A percentile compares a stretch with the other conserved stretches of the same genome.
phyloP scores from a whole-genome alignment of 2,329 filamentous ascomycete genomes.

The Sphaerulina populicola region DNA sequence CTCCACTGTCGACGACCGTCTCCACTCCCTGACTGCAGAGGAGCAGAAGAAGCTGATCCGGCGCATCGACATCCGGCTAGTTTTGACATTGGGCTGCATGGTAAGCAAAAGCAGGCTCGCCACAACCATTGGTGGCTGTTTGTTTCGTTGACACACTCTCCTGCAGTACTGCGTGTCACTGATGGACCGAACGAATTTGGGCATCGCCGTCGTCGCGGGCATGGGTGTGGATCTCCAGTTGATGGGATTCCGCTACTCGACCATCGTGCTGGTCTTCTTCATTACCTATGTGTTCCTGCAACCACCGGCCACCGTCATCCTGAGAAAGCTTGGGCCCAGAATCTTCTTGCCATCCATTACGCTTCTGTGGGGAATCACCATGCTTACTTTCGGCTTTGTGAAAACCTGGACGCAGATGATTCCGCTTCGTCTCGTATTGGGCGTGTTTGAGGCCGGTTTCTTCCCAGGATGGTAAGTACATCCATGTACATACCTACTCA shows the following conservation, averaged over 20 bases:
- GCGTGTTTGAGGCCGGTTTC: conserved; percentile 49
- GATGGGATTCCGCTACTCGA: conserved; percentile 28
- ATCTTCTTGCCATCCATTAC: conserved; percentile 34
- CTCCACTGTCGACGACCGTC: conserved; percentile 22
- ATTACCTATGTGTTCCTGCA: conserved; percentile 65
- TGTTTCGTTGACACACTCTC: neutral
- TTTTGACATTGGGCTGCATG: conserved; percentile 39
- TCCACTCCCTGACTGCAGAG: conserved; percentile 44
- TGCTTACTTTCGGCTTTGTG: conserved; percentile 59
- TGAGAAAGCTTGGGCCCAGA: conserved; percentile 53
- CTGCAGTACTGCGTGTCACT: conserved; percentile 28
- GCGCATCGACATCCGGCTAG: conserved; percentile 55
- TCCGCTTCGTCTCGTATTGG: conserved; percentile 52
- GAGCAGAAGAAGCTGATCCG: conserved; percentile 62
- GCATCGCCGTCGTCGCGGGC: conserved; percentile 32
- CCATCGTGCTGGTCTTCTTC: conserved; percentile 63
- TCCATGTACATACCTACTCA: no score
- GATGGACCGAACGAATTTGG: conserved; percentile 31
- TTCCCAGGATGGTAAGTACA: conserved; percentile 44
- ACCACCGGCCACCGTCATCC: conserved; percentile 59
- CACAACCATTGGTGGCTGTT: no score
- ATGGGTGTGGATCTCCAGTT: conserved; percentile 31
- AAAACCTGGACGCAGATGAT: conserved; percentile 46
- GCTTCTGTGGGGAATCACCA: conserved; percentile 51
- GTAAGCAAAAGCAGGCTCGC: neutral